Evolutionary conservation across 2,329 filamentous ascomycete genomes (phyloP).

Genomic region (Aaosphaeria pasadenensis): DNA sequence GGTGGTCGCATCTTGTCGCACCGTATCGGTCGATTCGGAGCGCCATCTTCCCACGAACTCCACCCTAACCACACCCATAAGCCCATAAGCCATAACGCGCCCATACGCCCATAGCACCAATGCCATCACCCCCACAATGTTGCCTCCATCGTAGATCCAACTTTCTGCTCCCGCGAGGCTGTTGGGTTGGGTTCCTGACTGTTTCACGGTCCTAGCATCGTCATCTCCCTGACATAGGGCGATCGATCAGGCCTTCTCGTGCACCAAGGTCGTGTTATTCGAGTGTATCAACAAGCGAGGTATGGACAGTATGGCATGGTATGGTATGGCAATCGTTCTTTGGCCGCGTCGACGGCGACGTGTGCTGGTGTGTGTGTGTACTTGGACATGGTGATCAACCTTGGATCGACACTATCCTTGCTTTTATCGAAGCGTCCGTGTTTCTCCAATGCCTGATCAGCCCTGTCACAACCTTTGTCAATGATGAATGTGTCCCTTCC

Average conservation of each 20-base stretch:
- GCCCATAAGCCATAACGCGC: too few species aligned
- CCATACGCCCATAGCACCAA: not conserved
- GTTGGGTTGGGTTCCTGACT: not conserved
- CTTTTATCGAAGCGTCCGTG: conserved; percentile 21
- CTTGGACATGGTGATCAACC: conserved; percentile 5
- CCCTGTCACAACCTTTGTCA: conserved; percentile 23
- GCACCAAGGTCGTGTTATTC: not conserved
- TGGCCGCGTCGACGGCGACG: too few species aligned
- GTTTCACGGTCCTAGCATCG: not conserved
- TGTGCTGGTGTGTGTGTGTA: too few species aligned
- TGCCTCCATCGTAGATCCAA: not conserved
- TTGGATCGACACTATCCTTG: conserved; percentile 31
- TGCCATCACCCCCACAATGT: not conserved
- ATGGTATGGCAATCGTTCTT: too few species aligned
- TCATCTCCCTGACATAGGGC: not conserved
- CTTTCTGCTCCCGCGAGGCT: not conserved
- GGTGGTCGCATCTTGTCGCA: not conserved
- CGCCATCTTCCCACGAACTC: too few species aligned
- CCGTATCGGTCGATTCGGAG: too few species aligned
- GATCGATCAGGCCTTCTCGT: not conserved
- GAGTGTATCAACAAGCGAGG: conserved; percentile 1
- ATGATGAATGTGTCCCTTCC: conserved; percentile 15
- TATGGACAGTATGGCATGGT: not conserved
- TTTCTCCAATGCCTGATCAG: conserved; percentile 33
- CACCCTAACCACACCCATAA: too few species aligned